Evolutionary conservation across 140 eudicot species (phyloP), one percentile per base, ranked within the genome.

Genomic region (Flaveria floridana): DNA sequence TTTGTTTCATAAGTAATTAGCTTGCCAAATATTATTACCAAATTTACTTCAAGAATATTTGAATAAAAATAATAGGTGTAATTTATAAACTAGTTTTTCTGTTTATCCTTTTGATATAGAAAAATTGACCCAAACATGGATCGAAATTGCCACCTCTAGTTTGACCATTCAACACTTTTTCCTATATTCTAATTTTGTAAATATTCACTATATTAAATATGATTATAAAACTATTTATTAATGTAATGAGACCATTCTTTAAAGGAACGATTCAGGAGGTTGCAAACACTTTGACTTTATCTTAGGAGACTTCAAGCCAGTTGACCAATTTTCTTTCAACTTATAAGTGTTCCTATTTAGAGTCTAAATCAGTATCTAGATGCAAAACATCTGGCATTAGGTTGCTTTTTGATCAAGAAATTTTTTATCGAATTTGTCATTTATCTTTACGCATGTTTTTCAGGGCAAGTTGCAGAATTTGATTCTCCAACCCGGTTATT

Each of bases 391-490:
- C 37, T 15, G 52, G 74, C 26, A 21, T 37, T 13, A 52, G 23
- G 46, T 25, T 55, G 39, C 70, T 50, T 76, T 13, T 71, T 21
- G 25, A 56, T 65, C 12, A n/a, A 64, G 28, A 55, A 59, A 16
- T 68, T 42, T 56, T 1, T 3, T 46, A 46, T 74, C 34, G 9
- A 39, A 70, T 66, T 26, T 53, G 68, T 19, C 11, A 10, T 44
- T 12, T 20, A 41, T 2, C 44, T 81, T 68, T 65, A 47, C 16
- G 5, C 46, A 20, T 28, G 37, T 81, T 74, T 75, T 83, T 74
- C 83, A 93, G 98, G 98, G 62, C 81, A 89, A 71, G 96, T 93
- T 6, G 96, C 98, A 3, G 98, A 93, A 71, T 93, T 86, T 83
- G 98, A 88, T 77, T 87, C 91, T 71, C 97, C 98, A 6, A 72